Conservation (phyloP, 2,329 filamentous ascomycete species). For the Basipetospora chlamydospora region DNA sequence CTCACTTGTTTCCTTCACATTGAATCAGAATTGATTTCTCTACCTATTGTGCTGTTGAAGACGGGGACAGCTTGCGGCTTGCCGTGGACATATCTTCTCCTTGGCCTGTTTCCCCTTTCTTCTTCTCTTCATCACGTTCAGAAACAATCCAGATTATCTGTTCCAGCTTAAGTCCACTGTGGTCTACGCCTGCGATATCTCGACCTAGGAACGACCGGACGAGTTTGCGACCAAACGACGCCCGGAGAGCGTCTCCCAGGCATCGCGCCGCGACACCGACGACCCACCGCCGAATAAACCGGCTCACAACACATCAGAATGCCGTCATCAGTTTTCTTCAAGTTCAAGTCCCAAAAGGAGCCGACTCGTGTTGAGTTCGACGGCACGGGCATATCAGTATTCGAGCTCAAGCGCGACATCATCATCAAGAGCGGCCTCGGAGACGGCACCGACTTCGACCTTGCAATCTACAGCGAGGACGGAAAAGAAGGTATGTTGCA, state of each 20-base stretch:
- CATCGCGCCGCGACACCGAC: too few relatives aligned
- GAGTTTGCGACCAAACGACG: neutral
- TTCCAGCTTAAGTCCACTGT: conserved; percentile 4
- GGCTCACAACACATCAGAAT: conserved; percentile 35
- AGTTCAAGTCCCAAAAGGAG: conserved; percentile 98
- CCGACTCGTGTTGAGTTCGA: conserved; percentile 91
- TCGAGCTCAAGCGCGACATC: conserved; percentile 97
- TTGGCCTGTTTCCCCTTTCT: neutral
- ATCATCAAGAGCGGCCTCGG: conserved; percentile 87
- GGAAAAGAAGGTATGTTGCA: conserved; percentile 68
- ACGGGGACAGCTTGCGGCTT: too few relatives aligned
- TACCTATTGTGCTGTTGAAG: conserved; percentile 7
- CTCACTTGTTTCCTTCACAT: conserved; percentile 16
- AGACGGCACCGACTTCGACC: conserved; percentile 91
- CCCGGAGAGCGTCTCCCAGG: neutral
- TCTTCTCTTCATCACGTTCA: neutral
- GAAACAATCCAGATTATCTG: conserved; percentile 4
- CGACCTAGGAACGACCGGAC: neutral
- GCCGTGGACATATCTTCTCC: neutral
- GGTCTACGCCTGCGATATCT: neutral
- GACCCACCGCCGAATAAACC: neutral
- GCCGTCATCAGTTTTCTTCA: conserved; percentile 98
- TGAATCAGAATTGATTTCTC: conserved; percentile 40
- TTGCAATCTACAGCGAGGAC: conserved; percentile 87
- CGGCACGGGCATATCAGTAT: conserved; percentile 93